phyloP scores from a whole-genome alignment of 2,329 filamentous ascomycete genomes.

The Aspergillus latus region DNA sequence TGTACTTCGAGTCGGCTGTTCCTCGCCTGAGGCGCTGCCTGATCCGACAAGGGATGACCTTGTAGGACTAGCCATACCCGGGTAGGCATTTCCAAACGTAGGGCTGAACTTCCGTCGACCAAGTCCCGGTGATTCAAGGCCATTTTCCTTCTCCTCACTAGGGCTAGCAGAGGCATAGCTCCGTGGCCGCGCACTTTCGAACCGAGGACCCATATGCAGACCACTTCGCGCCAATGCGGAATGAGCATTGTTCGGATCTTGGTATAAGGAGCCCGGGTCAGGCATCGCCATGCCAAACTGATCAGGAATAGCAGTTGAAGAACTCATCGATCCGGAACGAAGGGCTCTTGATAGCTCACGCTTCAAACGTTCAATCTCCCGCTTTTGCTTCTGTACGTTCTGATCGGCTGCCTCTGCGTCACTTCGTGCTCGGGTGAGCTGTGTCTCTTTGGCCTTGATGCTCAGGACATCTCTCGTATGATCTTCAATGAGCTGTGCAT shows the following conservation, averaged over 20 bases:
- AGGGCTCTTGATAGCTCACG: slow-evolving; percentile 65
- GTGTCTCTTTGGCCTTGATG: slow-evolving; percentile 98
- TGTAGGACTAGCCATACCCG: slow-evolving; percentile 41
- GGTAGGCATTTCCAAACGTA: slow-evolving; percentile 38
- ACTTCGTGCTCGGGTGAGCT: slow-evolving; percentile 84
- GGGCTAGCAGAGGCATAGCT: slow-evolving; percentile 55
- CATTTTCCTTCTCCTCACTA: slow-evolving; percentile 74
- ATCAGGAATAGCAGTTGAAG: slow-evolving; percentile 42
- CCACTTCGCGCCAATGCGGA: slow-evolving; percentile 31
- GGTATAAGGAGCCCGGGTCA: slow-evolving; percentile 51
- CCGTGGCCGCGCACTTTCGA: slow-evolving; percentile 42
- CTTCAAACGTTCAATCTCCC: slow-evolving; percentile 92
- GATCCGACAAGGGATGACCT: slow-evolving; percentile 37
- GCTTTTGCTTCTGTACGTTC: slow-evolving; percentile 75
- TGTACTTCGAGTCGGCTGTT: slow-evolving; percentile 30
- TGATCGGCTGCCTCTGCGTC: slow-evolving; percentile 88
- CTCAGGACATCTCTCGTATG: slow-evolving; percentile 93
- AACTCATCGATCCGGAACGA: slow-evolving; percentile 41
- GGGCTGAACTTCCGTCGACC: slow-evolving; percentile 47
- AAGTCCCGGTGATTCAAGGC: slow-evolving; percentile 40
- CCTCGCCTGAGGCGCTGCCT: slow-evolving; percentile 38
- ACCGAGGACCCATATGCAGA: slow-evolving; percentile 40
- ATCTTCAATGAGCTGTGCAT: slow-evolving; percentile 93
- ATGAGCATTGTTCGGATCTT: slow-evolving; percentile 37
- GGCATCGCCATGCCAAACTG: slow-evolving; percentile 54